Percentiles rank a stretch among this genome's conserved stretches.
These are phyloP conservation scores for Aquilaria yunnanensis DNA, from an alignment of 345 rosid genomes.

Conservation along the genomic window DNA sequence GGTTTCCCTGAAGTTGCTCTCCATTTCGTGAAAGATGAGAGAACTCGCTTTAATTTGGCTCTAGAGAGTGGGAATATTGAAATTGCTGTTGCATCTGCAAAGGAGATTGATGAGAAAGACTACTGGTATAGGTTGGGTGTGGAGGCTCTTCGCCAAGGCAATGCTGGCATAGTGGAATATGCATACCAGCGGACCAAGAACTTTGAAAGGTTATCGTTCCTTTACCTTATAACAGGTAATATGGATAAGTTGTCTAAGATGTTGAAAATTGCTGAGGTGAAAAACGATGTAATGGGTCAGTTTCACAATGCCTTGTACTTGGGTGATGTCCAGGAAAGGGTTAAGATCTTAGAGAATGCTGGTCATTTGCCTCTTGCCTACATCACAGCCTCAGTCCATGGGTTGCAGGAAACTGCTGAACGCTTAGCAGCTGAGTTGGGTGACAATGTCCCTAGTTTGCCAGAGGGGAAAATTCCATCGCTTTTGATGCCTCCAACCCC, in stretches of 20 bases:
- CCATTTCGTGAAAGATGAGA: slow-evolving; percentile 94
- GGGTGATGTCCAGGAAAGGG: slow-evolving; percentile 83
- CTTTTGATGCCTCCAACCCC: slow-evolving; percentile 83
- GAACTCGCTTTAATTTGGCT: slow-evolving; percentile 90
- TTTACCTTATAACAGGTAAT: slow-evolving; percentile 84
- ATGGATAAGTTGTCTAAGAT: slow-evolving; percentile 74
- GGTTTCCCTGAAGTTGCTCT: slow-evolving; percentile 99
- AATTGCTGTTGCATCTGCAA: slow-evolving; percentile 94
- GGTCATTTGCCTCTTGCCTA: slow-evolving; percentile 88
- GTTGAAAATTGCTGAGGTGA: slow-evolving; percentile 91
- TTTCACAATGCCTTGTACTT: slow-evolving; percentile 85
- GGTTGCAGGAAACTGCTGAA: slow-evolving; percentile 65
- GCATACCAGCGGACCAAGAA: slow-evolving; percentile 97
- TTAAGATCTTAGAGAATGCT: slow-evolving; percentile 78
- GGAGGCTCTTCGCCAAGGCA: slow-evolving; percentile 98
- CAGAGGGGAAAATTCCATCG: slow-evolving; percentile 59
- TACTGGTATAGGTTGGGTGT: slow-evolving; percentile 90
- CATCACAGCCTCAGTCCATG: slow-evolving; percentile 72
- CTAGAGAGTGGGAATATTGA: slow-evolving; percentile 94
- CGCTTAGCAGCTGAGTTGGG: slow-evolving; percentile 66
- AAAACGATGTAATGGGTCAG: slow-evolving; percentile 94
- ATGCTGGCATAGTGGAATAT: slow-evolving; percentile 85
- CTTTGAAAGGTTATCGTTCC: slow-evolving; percentile 90
- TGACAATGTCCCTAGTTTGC: slow-evolving; percentile 58
- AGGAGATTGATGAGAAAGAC: slow-evolving; percentile 89